Percentiles rank a stretch among this genome's conserved stretches.
Conservation (phyloP, 768 basidiomycete genomes). For the Russula sp. region DNA sequence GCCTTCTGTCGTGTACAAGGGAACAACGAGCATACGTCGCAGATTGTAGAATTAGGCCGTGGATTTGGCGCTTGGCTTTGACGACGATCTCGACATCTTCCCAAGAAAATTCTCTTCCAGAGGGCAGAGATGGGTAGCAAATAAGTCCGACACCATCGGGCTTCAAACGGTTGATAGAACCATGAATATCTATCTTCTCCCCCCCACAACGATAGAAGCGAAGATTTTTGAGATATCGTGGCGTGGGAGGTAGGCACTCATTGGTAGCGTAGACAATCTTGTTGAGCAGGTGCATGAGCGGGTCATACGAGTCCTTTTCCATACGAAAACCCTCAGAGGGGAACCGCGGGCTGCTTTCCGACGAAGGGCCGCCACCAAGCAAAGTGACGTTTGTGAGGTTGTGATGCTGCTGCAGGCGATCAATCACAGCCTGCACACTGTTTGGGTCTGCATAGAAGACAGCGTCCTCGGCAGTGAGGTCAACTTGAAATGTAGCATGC, state of each 20-base stretch:
- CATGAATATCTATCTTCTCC: not conserved
- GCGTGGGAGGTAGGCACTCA: not conserved
- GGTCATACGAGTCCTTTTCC: not conserved
- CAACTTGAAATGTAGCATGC: no score
- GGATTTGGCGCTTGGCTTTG: not conserved
- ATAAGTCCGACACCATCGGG: not conserved
- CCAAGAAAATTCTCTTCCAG: not conserved
- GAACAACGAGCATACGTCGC: not conserved
- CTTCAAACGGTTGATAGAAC: not conserved
- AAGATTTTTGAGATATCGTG: not conserved
- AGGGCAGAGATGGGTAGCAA: not conserved
- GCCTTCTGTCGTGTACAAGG: not conserved
- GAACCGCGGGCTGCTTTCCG: not conserved
- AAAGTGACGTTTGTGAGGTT: not conserved
- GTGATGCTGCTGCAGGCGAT: not conserved
- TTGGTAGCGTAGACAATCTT: not conserved
- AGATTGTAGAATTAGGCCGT: not conserved
- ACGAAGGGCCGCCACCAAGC: not conserved
- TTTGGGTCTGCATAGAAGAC: not conserved
- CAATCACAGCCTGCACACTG: not conserved
- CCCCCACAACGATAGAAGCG: not conserved
- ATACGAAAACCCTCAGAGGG: not conserved
- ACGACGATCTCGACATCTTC: not conserved
- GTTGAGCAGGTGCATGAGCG: not conserved
- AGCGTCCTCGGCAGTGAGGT: not conserved